Percentiles rank a stretch among this genome's conserved stretches.
Conservation (phyloP, 805 yeast species). For the Peterozyma toletana region DNA sequence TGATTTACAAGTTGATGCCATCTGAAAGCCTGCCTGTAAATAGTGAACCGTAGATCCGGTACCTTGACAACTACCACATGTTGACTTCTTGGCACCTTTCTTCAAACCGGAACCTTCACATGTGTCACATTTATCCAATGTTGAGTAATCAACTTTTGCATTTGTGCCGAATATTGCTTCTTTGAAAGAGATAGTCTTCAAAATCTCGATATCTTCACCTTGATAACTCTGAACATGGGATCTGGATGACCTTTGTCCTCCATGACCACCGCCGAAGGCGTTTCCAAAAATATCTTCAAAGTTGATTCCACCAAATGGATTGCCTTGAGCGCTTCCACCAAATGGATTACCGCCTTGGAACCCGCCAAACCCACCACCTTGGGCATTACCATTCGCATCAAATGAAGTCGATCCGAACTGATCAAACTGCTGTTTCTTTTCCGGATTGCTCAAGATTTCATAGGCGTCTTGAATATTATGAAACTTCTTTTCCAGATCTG, state of each 20-base stretch:
- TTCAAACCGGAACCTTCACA: slow-evolving; percentile 88
- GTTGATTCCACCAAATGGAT: slow-evolving; percentile 32
- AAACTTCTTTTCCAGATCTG: slow-evolving; percentile 80
- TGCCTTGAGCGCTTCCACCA: slow-evolving; percentile 24
- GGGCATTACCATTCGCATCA: slow-evolving; percentile 49
- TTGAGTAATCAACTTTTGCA: slow-evolving; percentile 61
- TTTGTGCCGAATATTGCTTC: slow-evolving; percentile 81
- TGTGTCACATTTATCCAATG: slow-evolving; percentile 67
- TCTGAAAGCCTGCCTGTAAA: slow-evolving; percentile 89
- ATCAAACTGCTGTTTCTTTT: slow-evolving; percentile 83
- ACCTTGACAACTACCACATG: slow-evolving; percentile 88
- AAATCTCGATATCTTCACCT: slow-evolving; percentile 83
- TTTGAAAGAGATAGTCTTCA: slow-evolving; percentile 68
- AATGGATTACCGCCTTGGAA: slow-evolving; percentile 34
- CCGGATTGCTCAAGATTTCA: slow-evolving; percentile 80
- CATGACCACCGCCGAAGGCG: slow-evolving; percentile 35
- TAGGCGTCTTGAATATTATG: slow-evolving; percentile 93
- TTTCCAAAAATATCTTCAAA: slow-evolving; percentile 61
- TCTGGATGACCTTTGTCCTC: slow-evolving; percentile 28
- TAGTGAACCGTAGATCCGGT: slow-evolving; percentile 85
- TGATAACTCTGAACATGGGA: slow-evolving; percentile 68
- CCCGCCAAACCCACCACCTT: slow-evolving; percentile 39
- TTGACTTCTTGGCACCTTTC: slow-evolving; percentile 60
- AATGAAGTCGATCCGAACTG: slow-evolving; percentile 88
- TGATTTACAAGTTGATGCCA: slow-evolving; percentile 85